Evolutionary conservation across 176 grass and related monocot species (phyloP).

Genomic region (Thinopyrum elongatum): DNA sequence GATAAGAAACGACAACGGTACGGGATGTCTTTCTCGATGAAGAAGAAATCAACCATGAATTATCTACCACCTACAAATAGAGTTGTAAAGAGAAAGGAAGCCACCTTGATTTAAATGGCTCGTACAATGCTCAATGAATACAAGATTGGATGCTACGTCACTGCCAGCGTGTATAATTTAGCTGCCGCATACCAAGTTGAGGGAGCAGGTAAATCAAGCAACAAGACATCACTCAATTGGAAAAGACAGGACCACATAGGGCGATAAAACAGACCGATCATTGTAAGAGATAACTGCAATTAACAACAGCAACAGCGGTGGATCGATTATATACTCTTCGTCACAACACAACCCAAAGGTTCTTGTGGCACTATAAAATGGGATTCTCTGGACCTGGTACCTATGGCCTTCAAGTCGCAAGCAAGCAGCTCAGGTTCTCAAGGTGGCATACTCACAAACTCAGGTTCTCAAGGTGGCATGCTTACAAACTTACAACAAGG

Average conservation of each 20-base stretch:
- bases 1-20: too few relatives aligned
- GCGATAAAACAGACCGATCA: neutral
- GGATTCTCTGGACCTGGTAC: neutral
- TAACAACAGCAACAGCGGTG: neutral
- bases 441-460: constrained; percentile 7
- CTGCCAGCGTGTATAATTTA: too few relatives aligned
- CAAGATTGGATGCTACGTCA: too few relatives aligned
- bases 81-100: too few relatives aligned
- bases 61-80: too few relatives aligned
- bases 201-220: neutral
- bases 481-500: constrained; percentile 37
- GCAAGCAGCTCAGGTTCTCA: constrained; percentile 3
- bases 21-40: too few relatives aligned
- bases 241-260: neutral
- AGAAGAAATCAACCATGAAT: too few relatives aligned
- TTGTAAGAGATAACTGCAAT: neutral
- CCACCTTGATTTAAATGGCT: too few relatives aligned
- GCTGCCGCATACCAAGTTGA: neutral
- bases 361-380: neutral
- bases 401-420: neutral
- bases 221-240: neutral
- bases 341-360: constrained; percentile 7
- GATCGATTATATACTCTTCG: constrained; percentile 5
- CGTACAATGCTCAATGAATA: too few relatives aligned
- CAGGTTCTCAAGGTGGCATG: neutral